phyloP scores from a whole-genome alignment of 2,329 filamentous ascomycete species.

The Penicillium sp. region DNA sequence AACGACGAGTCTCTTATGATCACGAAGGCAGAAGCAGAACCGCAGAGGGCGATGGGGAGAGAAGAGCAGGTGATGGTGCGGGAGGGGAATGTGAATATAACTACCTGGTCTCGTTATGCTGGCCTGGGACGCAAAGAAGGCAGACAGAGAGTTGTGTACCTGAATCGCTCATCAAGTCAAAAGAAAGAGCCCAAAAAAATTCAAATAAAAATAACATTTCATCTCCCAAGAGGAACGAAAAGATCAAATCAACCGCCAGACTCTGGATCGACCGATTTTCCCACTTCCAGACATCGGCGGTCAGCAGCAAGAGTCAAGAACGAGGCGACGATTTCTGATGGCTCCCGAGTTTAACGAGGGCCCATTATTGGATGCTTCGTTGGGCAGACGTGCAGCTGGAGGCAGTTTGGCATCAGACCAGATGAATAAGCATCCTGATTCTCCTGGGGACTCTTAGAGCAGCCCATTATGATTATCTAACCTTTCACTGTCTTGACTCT shows the following conservation, averaged over 20 bases:
- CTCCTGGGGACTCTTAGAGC: not conserved
- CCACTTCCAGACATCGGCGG: conserved; percentile 28
- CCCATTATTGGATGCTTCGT: conserved; percentile 43
- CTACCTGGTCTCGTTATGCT: conserved; percentile 9
- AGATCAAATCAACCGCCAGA: conserved; percentile 17
- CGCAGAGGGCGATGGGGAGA: conserved; percentile 19
- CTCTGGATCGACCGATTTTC: conserved; percentile 21
- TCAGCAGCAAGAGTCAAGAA: conserved; percentile 36
- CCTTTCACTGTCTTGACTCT: not conserved
- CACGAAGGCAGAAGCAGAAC: conserved; percentile 17
- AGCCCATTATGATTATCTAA: not conserved
- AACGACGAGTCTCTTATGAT: conserved; percentile 12
- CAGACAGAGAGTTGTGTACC: conserved; percentile 18
- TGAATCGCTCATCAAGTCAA: conserved; percentile 19
- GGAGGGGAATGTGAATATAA: conserved; percentile 28
- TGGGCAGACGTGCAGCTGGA: conserved; percentile 40
- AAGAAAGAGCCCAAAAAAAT: conserved; percentile 8
- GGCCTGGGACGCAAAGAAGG: not conserved
- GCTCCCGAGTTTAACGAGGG: conserved; percentile 34
- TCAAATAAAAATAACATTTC: conserved; percentile 6
- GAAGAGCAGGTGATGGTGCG: conserved; percentile 24
- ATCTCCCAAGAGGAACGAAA: conserved; percentile 6
- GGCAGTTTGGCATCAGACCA: conserved; percentile 21
- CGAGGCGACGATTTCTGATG: conserved; percentile 39
- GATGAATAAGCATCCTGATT: conserved; percentile 23